Evolutionary conservation across 768 basidiomycete species (phyloP), one percentile per base, ranked within the genome.

Genomic region (Amanita exitialis): DNA sequence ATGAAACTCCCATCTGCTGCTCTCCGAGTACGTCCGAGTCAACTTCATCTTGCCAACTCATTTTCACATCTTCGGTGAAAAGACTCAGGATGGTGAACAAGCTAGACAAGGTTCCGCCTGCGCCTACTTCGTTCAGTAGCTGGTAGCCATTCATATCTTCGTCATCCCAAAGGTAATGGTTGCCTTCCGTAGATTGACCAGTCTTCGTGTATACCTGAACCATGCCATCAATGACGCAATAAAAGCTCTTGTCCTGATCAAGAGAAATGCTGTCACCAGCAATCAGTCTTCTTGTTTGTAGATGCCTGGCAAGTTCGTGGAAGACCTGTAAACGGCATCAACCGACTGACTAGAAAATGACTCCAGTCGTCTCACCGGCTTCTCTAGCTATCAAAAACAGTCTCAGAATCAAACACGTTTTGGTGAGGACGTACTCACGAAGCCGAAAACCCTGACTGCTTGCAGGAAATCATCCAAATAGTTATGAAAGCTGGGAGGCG

Each of bases 401-500:
- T 23, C 13, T 44, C 6, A 44, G 50, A 30, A 13, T 41, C 20
- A 56, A 32, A 38, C 49, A 6, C 15, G 23, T 32, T 37, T 36
- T 21, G 49, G 21, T 21, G 32, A 15, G 4, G 9, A 10, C 7
- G 4, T 20, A 70, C 76, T 64, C 54, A 93, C 76, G 63, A 98
- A 98, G 16, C 96, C 96, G 59, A 99, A 99, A 8, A 99, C 90
- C 43, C 94, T 80, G 51, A 99, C 90, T 9, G 96, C 96, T 58
- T 94, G 86, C 49, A 98, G 67, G 63, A 99, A 98, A 61, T 99
- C 96, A 63, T 98, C 95, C 23, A 98, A 75, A 59, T 98, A 98
- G 60, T 95, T 94, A 64, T 95, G 93, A 63, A 97, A 93, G 1
- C 86, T 77, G 10, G 86, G 79, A 0, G 80, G 78, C 12, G 82